Conservation (phyloP, 139 green algal genomes). For the Haematococcus lacustris region DNA sequence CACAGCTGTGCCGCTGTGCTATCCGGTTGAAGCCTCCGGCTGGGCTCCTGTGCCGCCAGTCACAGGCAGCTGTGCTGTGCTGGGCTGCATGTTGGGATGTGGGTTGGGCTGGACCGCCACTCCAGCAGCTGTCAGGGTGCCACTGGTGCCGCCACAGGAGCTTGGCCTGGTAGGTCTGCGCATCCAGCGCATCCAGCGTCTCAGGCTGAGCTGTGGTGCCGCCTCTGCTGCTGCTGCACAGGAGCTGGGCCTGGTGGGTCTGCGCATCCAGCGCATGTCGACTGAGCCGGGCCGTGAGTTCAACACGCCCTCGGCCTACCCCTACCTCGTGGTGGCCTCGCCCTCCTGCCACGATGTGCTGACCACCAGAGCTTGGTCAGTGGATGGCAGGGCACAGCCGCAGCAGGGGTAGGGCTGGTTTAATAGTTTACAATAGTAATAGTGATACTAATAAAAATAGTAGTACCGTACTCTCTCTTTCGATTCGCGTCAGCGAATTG, state of each 20-base stretch:
- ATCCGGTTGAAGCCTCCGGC: no score
- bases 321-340: conserved; percentile 63
- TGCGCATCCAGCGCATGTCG: conserved; percentile 89
- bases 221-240: conserved; percentile 20
- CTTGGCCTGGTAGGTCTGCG: conserved; percentile 84
- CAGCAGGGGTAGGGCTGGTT: not conserved
- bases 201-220: not conserved
- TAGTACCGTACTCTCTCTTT: not conserved
- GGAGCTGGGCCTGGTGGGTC: conserved; percentile 82
- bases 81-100: no score
- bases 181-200: conserved; percentile 73
- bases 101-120: not conserved
- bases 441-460: no score
- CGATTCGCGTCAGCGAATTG: not conserved
- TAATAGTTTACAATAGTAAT: not conserved
- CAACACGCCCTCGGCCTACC: conserved; percentile 43
- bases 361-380: conserved; percentile 73
- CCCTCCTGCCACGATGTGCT: conserved; percentile 91
- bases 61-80: not conserved
- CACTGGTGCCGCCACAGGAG: conserved; percentile 28
- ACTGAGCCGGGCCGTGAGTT: conserved; percentile 32
- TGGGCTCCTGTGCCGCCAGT: no score
- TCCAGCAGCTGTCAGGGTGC: not conserved
- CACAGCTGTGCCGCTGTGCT: no score
- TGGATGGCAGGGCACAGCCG: not conserved